Conservation (phyloP, 345 rosid genomes). For the Alliaria petiolata region DNA sequence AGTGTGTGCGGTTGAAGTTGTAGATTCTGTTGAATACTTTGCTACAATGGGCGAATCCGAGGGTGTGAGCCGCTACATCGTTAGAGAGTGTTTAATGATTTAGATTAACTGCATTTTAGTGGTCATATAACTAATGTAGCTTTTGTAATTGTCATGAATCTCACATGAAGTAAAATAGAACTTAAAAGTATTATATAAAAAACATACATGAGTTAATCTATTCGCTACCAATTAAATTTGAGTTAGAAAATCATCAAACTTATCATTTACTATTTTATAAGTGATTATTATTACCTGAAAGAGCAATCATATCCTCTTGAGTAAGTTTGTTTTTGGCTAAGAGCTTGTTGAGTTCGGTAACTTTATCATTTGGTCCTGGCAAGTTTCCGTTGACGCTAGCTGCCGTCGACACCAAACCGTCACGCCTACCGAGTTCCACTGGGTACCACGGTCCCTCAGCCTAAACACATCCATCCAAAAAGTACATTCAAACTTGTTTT, state of each 20-base stretch:
- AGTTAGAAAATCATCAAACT: too few species aligned
- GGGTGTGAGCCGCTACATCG: conserved; percentile 73
- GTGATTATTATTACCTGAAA: conserved; percentile 67
- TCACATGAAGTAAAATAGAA: not conserved
- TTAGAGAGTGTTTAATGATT: not conserved
- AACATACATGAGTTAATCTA: too few species aligned
- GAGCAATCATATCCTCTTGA: conserved; percentile 83
- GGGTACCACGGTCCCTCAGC: conserved; percentile 59
- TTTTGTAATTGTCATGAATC: not conserved
- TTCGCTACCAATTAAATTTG: too few species aligned
- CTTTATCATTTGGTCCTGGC: conserved; percentile 55
- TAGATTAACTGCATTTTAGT: too few species aligned
- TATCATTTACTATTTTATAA: too few species aligned
- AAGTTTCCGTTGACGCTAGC: conserved; percentile 56
- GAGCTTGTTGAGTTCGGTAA: conserved; percentile 51
- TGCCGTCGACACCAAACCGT: conserved; percentile 62
- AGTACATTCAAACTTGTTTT: too few species aligned
- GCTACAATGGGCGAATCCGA: conserved; percentile 77
- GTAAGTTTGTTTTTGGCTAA: conserved; percentile 53
- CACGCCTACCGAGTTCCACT: conserved; percentile 78
- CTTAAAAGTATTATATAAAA: too few species aligned
- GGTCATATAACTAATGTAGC: not conserved
- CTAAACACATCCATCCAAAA: conserved; percentile 32
- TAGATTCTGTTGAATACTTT: conserved; percentile 53
- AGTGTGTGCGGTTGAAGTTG: conserved; percentile 43